Base-by-base conservation (phyloP, 768 basidiomycete species). In the Suillus decipiens region DNA sequence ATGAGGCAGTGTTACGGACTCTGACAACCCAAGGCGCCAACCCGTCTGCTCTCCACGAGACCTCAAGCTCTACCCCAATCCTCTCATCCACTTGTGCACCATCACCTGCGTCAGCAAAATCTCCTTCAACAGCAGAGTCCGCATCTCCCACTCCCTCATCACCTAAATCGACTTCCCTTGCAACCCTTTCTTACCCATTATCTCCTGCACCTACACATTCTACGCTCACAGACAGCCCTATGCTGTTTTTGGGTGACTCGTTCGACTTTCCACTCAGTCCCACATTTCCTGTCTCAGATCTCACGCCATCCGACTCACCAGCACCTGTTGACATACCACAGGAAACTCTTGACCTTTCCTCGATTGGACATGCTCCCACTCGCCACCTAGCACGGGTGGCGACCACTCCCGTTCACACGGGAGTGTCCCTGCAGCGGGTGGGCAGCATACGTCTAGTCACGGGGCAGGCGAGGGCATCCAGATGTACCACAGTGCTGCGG, bases 381-480 rank as follows among this genome's bases (percentile, higher is more conserved):
- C 87, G 93, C 93, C 93, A 95, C 89, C 89, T 90, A 89, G 93
- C 93, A 95, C 93, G 93, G 93, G 89, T 95, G 93, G 93, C 85
- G 93, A 88, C 84, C 86, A 84, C 83, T 81, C 82, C 70, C 67
- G 75, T 67, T 66, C 68, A 73, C 77, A 72, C 82, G 71, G 78
- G 83, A 82, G 82, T 86, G 88, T 82, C 93, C 93, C 90, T 88
- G 93, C 93, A 95, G 93, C 93, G 92, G 93, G 92, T 91, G 90
- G 88, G 79, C 78, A 63, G 75, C 72, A 72, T 61, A 69, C 72
- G 70, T 68, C 69, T 73, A 70, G 64, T 73, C 65, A 75, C 62
- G 67, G 53, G 68, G 67, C 65, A 55, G 60, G 50, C 24, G 70
- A 73, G 70, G 48, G 62, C 47, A 31, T 36, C 61, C 59, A 68